Evolutionary conservation across 176 grass and related monocot genomes (phyloP).

Genomic region (Saccharum spontaneum): DNA sequence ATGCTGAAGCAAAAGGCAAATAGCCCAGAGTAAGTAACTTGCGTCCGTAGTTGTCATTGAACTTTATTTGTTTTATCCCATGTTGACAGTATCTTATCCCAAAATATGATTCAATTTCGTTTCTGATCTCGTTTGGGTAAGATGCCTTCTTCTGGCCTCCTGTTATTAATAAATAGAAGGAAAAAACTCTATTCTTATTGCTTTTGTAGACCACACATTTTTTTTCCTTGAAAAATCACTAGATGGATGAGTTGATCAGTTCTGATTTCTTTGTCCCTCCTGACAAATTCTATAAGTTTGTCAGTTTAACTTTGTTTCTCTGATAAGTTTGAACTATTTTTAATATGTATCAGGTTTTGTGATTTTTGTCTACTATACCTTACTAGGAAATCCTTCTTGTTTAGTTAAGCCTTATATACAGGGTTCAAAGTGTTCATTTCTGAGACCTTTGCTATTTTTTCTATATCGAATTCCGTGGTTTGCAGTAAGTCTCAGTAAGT

Average conservation of each 20-base stretch:
- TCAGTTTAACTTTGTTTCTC: neutral
- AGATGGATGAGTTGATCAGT: neutral
- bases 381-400: neutral
- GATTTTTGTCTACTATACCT: neutral
- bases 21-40: slow-evolving; percentile 57
- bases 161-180: neutral
- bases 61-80: neutral
- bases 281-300: neutral
- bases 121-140: neutral
- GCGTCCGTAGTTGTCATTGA: neutral
- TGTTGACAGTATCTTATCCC: neutral
- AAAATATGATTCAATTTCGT: neutral
- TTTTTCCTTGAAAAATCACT: neutral
- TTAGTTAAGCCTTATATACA: neutral
- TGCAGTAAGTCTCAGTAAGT: neutral
- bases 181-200: neutral
- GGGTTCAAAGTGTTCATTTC: neutral
- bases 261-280: neutral
- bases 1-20: slow-evolving; percentile 75
- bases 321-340: neutral
- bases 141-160: neutral
- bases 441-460: neutral
- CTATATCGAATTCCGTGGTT: neutral
- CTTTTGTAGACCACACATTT: neutral
- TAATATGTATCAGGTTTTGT: neutral